phyloP scores from a whole-genome alignment of 495 filamentous ascomycete species.

The Aspergillus ellipticus region DNA sequence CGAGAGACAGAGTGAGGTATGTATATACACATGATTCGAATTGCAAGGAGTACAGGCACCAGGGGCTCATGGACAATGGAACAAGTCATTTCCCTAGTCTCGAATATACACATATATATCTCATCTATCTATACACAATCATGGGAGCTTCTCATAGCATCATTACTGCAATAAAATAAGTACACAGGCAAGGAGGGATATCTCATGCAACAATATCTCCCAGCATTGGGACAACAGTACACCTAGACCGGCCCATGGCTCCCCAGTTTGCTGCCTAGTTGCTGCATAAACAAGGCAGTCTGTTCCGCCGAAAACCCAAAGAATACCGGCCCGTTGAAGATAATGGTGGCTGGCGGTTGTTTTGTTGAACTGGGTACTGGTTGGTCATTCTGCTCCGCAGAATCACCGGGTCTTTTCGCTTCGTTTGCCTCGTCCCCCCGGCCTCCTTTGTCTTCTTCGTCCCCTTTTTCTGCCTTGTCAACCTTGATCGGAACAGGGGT shows the following conservation, averaged over 20 bases:
- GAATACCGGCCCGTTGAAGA: constrained; percentile 86
- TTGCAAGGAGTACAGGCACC: no score
- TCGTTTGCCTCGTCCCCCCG: not conserved
- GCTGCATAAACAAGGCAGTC: constrained; percentile 64
- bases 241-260: not conserved
- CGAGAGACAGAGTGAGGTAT: not conserved
- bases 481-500: not conserved
- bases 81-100: no score
- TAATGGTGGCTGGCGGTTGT: constrained; percentile 50
- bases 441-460: not conserved
- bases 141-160: not conserved
- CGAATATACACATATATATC: no score
- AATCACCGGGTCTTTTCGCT: not conserved
- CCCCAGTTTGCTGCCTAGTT: constrained; percentile 29
- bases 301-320: constrained; percentile 83
- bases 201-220: not conserved
- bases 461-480: not conserved
- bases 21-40: not conserved
- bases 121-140: no score
- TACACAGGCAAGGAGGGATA: not conserved
- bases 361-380: not conserved
- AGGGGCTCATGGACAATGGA: no score
- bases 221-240: not conserved
- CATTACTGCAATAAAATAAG: not conserved
- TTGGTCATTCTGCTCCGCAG: constrained; percentile 1